Conservation (phyloP, 2,329 filamentous ascomycete genomes). For the Aspergillus sp. region DNA sequence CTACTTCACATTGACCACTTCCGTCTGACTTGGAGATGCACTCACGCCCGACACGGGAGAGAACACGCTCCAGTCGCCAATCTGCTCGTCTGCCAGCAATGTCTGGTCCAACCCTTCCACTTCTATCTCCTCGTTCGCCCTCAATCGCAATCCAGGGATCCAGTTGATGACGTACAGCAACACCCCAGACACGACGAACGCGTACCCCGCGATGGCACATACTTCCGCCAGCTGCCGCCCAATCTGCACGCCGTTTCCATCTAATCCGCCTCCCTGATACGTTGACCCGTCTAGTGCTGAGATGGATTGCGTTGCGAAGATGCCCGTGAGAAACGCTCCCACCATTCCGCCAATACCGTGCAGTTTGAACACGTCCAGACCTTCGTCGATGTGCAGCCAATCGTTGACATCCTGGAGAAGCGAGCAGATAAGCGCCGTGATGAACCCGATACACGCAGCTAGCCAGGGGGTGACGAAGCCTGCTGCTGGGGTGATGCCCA, state of each 20-base stretch:
- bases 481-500: slow-evolving; percentile 53
- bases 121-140: slow-evolving; percentile 48
- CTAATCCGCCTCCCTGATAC: slow-evolving; percentile 42
- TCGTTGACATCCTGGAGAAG: slow-evolving; percentile 45
- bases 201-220: slow-evolving; percentile 45
- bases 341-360: slow-evolving; percentile 52
- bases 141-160: slow-evolving; percentile 47
- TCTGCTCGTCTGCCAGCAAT: slow-evolving; percentile 51
- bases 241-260: slow-evolving; percentile 49
- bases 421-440: slow-evolving; percentile 46
- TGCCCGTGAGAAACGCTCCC: slow-evolving; percentile 50
- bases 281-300: slow-evolving; percentile 44
- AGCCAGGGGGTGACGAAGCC: slow-evolving; percentile 48
- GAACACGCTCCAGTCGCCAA: slow-evolving; percentile 43
- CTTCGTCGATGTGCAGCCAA: slow-evolving; percentile 49
- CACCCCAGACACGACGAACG: slow-evolving; percentile 46
- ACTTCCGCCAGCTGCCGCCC: slow-evolving; percentile 51
- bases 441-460: slow-evolving; percentile 49
- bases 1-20: background rate
- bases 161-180: slow-evolving; percentile 47
- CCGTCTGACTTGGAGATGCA: background rate
- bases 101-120: slow-evolving; percentile 48
- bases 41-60: background rate
- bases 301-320: slow-evolving; percentile 43
- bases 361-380: slow-evolving; percentile 53